Base-by-base conservation (phyloP, 2,329 filamentous ascomycete species). In the Fonsecaea erecta region DNA sequence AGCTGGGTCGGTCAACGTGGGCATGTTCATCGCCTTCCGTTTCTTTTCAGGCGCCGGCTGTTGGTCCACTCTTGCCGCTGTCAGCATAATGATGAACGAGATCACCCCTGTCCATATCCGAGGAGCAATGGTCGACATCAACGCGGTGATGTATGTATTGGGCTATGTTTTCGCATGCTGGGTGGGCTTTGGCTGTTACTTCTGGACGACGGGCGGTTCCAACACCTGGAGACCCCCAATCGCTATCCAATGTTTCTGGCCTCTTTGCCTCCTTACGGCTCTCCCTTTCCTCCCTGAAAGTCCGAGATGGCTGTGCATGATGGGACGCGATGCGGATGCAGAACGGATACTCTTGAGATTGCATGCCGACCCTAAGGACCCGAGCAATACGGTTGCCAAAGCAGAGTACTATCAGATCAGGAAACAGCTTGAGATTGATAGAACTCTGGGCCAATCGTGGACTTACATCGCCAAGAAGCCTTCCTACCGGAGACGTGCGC, bases 261-360 rank as follows among this genome's bases (percentile, higher is more conserved):
- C 63, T 11, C 18, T 69, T 32, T 26, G 70, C n/a, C 65, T 73
- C n/a, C 52, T 65, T 5, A 9, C 14, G 24, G 62, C 30, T 4
- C 34, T 65, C n/a, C 52, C 60, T 4, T 70, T 72, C 57, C 68
- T 68, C 35, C 72, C 72, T 6, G 71, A 73, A 61, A 34, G 28
- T 18, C 52, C 52, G 18, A 43, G 40, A 12, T 65, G 62, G 62
- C 61, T 73, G 11, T 60, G 71, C 60, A 71, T 72, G 71, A 60
- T 70, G 40, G 67, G 66, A 30, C 62, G 63, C 32, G 40, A 65
- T 1, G 63, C 70, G n/a, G 71, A 66, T 9, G 71, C 71, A 2
- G 60, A 71, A 4, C 11, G 9, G 6, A 14, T 43, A 5, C 40
- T 43, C 2, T 2, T 2, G 14, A 63, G 55, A 18, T 54, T 72